Evolutionary conservation across 306 rosid species (phyloP).

Genomic region (Calophaca sinica): DNA sequence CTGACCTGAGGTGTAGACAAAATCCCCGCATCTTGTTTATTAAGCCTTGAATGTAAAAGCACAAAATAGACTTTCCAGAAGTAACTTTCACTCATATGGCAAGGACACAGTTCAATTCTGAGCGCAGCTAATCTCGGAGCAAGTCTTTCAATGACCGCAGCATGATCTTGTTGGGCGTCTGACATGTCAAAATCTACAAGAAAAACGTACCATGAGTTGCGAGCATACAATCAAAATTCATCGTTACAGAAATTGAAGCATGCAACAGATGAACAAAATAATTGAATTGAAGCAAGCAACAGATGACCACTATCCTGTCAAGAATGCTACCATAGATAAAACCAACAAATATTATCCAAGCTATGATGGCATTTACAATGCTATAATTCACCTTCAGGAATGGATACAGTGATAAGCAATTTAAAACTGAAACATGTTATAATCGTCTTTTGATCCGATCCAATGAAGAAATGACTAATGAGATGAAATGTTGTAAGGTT

Average conservation of each 20-base stretch:
- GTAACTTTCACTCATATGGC: constrained; percentile 92
- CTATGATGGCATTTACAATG: not conserved
- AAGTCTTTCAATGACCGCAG: constrained; percentile 68
- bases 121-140: constrained; percentile 94
- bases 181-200: constrained; percentile 87
- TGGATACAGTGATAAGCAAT: constrained; percentile 1
- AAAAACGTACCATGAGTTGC: constrained; percentile 42
- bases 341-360: not conserved
- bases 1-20: constrained; percentile 86
- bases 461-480: not conserved
- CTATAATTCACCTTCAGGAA: not conserved
- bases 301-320: not conserved
- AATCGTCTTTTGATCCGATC: not conserved
- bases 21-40: constrained; percentile 79
- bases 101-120: constrained; percentile 93
- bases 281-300: not conserved
- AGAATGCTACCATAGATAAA: not conserved
- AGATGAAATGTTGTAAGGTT: not conserved
- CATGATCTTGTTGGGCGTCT: constrained; percentile 79
- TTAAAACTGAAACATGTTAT: constrained; percentile 11
- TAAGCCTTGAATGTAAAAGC: constrained; percentile 89
- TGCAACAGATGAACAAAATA: not conserved
- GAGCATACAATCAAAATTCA: constrained; percentile 6
- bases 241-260: not conserved
- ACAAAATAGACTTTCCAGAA: constrained; percentile 99